Evolutionary conservation across 768 basidiomycete genomes (phyloP), one percentile per base, ranked within the genome.

Genomic region (Sporobolomyces roseus): DNA sequence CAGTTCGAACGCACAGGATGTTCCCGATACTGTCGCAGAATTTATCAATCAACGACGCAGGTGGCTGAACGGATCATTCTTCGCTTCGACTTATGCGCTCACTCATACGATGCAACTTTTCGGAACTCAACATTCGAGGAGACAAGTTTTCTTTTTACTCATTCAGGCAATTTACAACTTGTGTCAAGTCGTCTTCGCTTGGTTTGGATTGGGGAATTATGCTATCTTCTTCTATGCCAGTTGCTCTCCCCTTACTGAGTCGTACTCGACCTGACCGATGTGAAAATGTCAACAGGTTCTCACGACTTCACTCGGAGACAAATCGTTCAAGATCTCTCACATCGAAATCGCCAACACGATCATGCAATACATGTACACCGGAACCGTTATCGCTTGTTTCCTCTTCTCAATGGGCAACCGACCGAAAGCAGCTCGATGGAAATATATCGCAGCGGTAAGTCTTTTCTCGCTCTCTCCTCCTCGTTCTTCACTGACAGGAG

Each of bases 401-500:
- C 81, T 96, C 2, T 89, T 96, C 78, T 89, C 91, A 0, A 94
- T 97, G 92, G 93, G 93, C 23, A 96, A 96, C 78, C 45, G 61
- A 7, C 68, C 88, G 89, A 77, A 63, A 23, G 53, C 55, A 19
- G 75, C 68, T 0, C 83, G 85, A 70, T 86, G 84, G 85, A 97
- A 97, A 81, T 99, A 97, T 81, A 87, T 87, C 74, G 80, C 85
- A 8, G 85, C 87, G 3, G 85, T 88, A 41, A 41, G 38, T 2
- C 84, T 52, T 61, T 54, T 6, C 27, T 27, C 50, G 23, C 32
- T 17, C 16, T 17, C 30, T 4, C 38, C 43, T 33, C 12, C 23
- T 33, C 29, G 32, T 51, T 55, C 4, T 63, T 25, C 38, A 38
- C 41, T 49, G 65, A 38, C 14, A 25, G 23, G 45, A 38, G 38